Percentiles rank a stretch among this genome's conserved stretches.
phyloP scores from a whole-genome alignment of 129 eudicot genomes.

The Lactuca sativa region DNA sequence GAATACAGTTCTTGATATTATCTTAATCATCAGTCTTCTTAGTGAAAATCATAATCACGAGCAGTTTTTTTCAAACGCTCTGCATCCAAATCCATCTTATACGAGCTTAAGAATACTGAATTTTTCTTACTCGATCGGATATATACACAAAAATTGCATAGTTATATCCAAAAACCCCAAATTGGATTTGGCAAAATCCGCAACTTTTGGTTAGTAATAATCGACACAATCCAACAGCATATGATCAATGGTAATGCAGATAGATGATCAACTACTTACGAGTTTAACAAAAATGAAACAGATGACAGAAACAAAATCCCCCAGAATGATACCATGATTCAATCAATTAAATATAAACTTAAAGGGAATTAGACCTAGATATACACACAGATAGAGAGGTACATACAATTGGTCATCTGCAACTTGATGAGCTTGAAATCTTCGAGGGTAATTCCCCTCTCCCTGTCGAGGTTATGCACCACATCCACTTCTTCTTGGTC shows the following conservation, averaged over 20 bases:
- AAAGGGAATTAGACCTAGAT: background rate
- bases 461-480: constrained; percentile 73
- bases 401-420: constrained; percentile 78
- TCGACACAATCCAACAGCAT: background rate
- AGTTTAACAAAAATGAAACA: background rate
- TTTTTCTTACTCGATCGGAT: too few species aligned
- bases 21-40: too few species aligned
- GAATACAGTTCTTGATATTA: too few species aligned
- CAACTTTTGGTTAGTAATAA: background rate
- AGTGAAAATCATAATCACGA: background rate
- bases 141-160: background rate
- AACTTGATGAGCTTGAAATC: constrained; percentile 93
- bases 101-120: too few species aligned
- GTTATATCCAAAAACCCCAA: constrained; percentile 4
- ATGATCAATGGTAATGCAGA: constrained; percentile 21
- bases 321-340: background rate
- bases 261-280: background rate
- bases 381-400: constrained; percentile 11
- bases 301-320: background rate
- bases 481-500: constrained; percentile 94
- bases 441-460: constrained; percentile 81
- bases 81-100: too few species aligned
- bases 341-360: background rate
- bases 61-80: background rate
- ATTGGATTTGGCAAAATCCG: background rate